A percentile compares a stretch with the other conserved stretches of the same genome.
Evolutionary conservation across 768 basidiomycete genomes (phyloP).

Genomic region (Bullera alba): DNA sequence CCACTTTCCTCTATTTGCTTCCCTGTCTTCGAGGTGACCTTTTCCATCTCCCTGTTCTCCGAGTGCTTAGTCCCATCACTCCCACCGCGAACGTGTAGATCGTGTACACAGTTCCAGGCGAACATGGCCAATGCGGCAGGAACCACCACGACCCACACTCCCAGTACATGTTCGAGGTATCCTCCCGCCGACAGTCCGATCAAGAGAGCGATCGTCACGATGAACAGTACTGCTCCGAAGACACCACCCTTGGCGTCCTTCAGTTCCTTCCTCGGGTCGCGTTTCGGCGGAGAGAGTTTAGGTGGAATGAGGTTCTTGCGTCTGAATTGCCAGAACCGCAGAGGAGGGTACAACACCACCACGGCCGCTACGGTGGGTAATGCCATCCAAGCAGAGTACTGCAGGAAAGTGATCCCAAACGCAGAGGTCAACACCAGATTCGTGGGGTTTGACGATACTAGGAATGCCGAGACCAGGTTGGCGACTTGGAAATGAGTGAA

Average conservation of each 20-base stretch:
- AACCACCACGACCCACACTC: conserved; percentile 56
- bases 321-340: conserved; percentile 32
- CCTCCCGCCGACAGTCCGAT: conserved; percentile 60
- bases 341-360: conserved; percentile 54
- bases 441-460: conserved; percentile 85
- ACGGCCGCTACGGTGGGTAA: conserved; percentile 68
- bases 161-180: conserved; percentile 39
- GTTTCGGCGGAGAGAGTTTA: conserved; percentile 35
- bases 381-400: conserved; percentile 74
- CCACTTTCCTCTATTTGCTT: background rate
- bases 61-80: background rate
- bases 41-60: background rate
- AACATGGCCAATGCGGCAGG: conserved; percentile 73
- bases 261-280: conserved; percentile 57
- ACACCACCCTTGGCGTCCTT: conserved; percentile 67
- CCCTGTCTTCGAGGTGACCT: background rate
- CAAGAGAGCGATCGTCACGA: conserved; percentile 62
- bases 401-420: conserved; percentile 65
- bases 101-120: conserved; percentile 55
- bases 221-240: conserved; percentile 64
- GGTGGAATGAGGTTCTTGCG: conserved; percentile 24
- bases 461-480: conserved; percentile 59
- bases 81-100: conserved; percentile 12
- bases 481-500: conserved; percentile 59
- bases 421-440: conserved; percentile 89